These are phyloP conservation scores for Ustulina deusta DNA, from an alignment of 2,329 filamentous ascomycete genomes.

Conservation along the genomic window DNA sequence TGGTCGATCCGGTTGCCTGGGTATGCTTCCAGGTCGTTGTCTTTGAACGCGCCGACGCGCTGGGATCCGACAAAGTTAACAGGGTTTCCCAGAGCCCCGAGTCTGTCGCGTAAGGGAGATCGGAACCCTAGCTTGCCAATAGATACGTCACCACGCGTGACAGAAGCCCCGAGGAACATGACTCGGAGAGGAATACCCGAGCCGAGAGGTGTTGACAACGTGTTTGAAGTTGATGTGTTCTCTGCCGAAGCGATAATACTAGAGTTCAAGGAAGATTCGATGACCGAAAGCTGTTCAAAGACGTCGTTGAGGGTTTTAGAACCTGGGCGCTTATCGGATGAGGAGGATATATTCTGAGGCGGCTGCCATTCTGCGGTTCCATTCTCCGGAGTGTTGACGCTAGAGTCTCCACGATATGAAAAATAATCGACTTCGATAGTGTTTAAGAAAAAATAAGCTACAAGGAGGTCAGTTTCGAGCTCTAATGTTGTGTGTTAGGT, in stretches of 20 bases:
- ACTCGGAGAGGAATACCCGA: constrained; percentile 43
- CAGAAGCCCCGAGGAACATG: constrained; percentile 47
- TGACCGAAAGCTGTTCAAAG: neutral
- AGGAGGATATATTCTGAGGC: neutral
- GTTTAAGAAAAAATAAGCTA: constrained; percentile 19
- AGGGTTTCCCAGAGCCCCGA: constrained; percentile 42
- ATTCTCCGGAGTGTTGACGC: neutral
- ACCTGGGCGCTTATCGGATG: neutral
- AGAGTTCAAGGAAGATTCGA: neutral
- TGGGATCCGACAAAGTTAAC: constrained; percentile 50
- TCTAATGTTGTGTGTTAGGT: neutral
- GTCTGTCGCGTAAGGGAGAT: constrained; percentile 47
- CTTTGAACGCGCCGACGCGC: constrained; percentile 44
- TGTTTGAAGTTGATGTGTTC: neutral
- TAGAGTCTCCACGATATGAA: neutral
- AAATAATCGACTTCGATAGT: constrained; percentile 6
- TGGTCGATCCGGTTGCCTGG: constrained; percentile 46
- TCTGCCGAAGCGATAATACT: neutral
- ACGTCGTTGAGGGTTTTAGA: no score
- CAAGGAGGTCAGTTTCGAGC: constrained; percentile 2
- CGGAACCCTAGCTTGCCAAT: constrained; percentile 44
- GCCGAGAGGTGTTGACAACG: constrained; percentile 18
- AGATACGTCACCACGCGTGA: constrained; percentile 44
- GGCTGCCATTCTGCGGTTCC: neutral
- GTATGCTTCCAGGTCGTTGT: constrained; percentile 49